These are phyloP conservation scores for Zalerion maritima DNA, from an alignment of 495 filamentous ascomycete species.

Conservation along the genomic window DNA sequence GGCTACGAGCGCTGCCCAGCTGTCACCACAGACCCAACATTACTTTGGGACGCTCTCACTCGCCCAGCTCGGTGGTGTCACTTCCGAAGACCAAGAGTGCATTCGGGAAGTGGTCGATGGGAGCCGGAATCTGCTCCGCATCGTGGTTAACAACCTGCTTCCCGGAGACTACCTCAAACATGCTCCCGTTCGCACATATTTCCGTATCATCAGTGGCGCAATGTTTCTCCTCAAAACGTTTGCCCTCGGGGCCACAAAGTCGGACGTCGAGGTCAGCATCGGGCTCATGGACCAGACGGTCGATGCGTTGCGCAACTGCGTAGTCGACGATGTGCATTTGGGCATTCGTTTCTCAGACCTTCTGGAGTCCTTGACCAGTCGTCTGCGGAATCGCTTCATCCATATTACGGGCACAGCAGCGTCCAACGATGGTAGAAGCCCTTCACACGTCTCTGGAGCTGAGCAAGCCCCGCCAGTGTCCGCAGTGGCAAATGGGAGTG, in stretches of 20 bases:
- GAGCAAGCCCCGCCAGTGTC: too few relatives aligned
- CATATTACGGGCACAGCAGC: slow-evolving; percentile 30
- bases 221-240: slow-evolving; percentile 94
- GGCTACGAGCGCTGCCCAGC: slow-evolving; percentile 15
- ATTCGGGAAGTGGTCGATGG: slow-evolving; percentile 81
- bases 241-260: slow-evolving; percentile 78
- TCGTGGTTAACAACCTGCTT: slow-evolving; percentile 69
- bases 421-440: slow-evolving; percentile 22
- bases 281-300: slow-evolving; percentile 68
- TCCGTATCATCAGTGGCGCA: slow-evolving; percentile 84
- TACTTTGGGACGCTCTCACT: slow-evolving; percentile 41
- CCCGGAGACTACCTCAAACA: slow-evolving; percentile 79
- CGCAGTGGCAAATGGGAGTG: slow-evolving; percentile 8
- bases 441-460: slow-evolving; percentile 16
- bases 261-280: slow-evolving; percentile 71
- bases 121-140: slow-evolving; percentile 65
- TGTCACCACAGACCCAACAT: slow-evolving; percentile 43
- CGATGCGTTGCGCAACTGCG: slow-evolving; percentile 63
- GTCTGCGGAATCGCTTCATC: slow-evolving; percentile 61
- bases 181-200: slow-evolving; percentile 83
- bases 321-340: slow-evolving; percentile 95
- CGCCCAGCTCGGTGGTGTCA: slow-evolving; percentile 39
- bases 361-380: slow-evolving; percentile 62
- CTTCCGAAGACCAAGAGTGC: slow-evolving; percentile 54
- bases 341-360: slow-evolving; percentile 87